Evolutionary conservation across 176 grass and related monocot species (phyloP).

Genomic region (Elymus sibiricus): DNA sequence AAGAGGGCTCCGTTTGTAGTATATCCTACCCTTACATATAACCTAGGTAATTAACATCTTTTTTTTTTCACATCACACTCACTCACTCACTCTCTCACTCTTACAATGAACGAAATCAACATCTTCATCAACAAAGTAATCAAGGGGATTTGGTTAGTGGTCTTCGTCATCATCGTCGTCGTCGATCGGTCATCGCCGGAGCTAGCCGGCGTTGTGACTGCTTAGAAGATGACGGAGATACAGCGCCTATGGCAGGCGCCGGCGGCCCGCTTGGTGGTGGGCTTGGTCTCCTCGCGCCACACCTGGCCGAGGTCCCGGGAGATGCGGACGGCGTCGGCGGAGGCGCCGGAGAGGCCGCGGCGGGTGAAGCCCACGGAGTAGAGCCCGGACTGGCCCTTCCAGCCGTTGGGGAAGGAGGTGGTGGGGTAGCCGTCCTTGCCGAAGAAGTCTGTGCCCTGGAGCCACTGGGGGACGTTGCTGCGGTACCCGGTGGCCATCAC

Average conservation of each 20-base stretch:
- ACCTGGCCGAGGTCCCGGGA: conserved; percentile 53
- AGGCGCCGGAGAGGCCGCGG: conserved; percentile 67
- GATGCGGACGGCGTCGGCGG: conserved; percentile 69
- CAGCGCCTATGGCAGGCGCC: conserved; percentile 71
- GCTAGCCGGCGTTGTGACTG: background rate
- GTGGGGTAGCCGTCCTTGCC: conserved; percentile 78
- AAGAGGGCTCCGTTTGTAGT: conserved; percentile 37
- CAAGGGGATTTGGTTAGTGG: conserved; percentile 25
- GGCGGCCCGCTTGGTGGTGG: conserved; percentile 39
- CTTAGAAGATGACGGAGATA: conserved; percentile 73
- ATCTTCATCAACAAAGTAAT: conserved; percentile 33
- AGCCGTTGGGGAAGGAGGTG: conserved; percentile 55
- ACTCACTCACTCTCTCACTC: background rate
- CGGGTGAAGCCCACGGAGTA: conserved; percentile 92
- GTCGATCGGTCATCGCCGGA: background rate
- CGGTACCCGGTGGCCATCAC: conserved; percentile 85
- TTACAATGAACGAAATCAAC: conserved; percentile 31
- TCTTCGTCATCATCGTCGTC: too few species aligned
- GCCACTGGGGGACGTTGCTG: conserved; percentile 78
- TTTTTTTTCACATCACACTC: background rate
- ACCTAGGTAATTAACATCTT: background rate
- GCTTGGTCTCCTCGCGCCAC: conserved; percentile 87
- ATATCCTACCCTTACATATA: background rate
- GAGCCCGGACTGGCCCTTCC: conserved; percentile 65
- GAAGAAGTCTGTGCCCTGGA: conserved; percentile 74